Conservation (phyloP, 2,329 filamentous ascomycete species). For the Penicillium sp. region DNA sequence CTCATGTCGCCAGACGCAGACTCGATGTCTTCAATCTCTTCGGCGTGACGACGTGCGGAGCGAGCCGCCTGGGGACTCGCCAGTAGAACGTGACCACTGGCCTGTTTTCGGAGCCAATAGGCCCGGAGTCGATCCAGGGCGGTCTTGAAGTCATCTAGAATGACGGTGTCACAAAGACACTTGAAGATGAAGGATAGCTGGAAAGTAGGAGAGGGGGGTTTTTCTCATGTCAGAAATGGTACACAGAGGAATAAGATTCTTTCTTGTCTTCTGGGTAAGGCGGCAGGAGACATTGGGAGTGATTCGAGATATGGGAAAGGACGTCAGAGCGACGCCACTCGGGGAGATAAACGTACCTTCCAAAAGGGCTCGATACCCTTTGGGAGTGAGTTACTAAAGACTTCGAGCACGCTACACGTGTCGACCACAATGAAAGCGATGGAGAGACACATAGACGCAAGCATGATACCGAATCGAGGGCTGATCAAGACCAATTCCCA, state of each 20-base stretch:
- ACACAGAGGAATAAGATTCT: too few species aligned
- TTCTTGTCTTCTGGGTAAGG: not conserved
- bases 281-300: not conserved
- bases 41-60: not conserved
- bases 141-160: conserved; percentile 65
- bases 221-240: too few species aligned
- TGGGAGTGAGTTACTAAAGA: conserved; percentile 36
- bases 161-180: conserved; percentile 60
- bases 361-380: conserved; percentile 62
- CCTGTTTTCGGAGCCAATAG: conserved; percentile 30
- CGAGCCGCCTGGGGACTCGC: not conserved
- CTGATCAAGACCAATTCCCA: conserved; percentile 55
- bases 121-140: conserved; percentile 38
- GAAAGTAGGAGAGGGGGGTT: not conserved
- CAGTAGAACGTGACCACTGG: conserved; percentile 15
- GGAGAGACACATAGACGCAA: conserved; percentile 55
- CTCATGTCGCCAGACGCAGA: not conserved
- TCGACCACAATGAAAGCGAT: conserved; percentile 58
- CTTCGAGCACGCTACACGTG: conserved; percentile 53
- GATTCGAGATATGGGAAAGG: not conserved
- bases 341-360: conserved; percentile 35
- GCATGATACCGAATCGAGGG: conserved; percentile 59
- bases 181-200: conserved; percentile 58
- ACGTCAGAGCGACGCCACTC: not conserved
- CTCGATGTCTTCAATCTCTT: conserved; percentile 7